These are phyloP conservation scores for Juglanconis sp. DNA, from an alignment of 2,329 filamentous ascomycete genomes.

Conservation along the genomic window DNA sequence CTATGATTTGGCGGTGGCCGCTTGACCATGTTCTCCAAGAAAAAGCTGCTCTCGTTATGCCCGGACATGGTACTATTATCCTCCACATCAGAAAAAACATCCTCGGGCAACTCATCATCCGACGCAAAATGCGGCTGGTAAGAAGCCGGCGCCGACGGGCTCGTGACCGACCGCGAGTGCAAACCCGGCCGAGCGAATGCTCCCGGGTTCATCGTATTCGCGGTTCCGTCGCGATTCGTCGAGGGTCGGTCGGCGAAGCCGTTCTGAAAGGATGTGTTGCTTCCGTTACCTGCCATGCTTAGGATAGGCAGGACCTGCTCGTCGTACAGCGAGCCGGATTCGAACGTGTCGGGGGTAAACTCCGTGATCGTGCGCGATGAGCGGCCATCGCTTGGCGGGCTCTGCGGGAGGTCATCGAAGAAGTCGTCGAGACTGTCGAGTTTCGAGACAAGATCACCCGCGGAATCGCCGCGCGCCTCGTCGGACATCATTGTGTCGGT, in stretches of 20 bases:
- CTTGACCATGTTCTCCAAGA: slow-evolving; percentile 60
- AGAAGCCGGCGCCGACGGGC: slow-evolving; percentile 61
- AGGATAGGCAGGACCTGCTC: slow-evolving; percentile 89
- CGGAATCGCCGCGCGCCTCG: slow-evolving; percentile 67
- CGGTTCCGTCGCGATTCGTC: slow-evolving; percentile 56
- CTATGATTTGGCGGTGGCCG: slow-evolving; percentile 52
- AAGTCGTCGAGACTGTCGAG: slow-evolving; percentile 79
- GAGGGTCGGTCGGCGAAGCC: slow-evolving; percentile 74
- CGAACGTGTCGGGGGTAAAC: slow-evolving; percentile 62
- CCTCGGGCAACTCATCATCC: slow-evolving; percentile 73
- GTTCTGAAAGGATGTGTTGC: slow-evolving; percentile 76
- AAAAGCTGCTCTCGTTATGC: slow-evolving; percentile 47
- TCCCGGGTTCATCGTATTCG: slow-evolving; percentile 61
- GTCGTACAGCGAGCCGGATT: slow-evolving; percentile 82
- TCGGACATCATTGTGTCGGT: slow-evolving; percentile 93
- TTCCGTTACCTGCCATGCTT: slow-evolving; percentile 69
- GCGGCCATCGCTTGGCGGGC: slow-evolving; percentile 58
- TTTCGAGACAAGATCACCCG: slow-evolving; percentile 79
- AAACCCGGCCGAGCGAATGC: slow-evolving; percentile 65
- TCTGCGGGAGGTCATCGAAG: slow-evolving; percentile 66
- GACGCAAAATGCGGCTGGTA: slow-evolving; percentile 60
- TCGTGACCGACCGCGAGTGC: slow-evolving; percentile 81
- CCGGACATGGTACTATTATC: slow-evolving; percentile 40
- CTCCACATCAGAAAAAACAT: slow-evolving; percentile 77
- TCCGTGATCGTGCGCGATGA: slow-evolving; percentile 63